Conservation (phyloP, 805 yeast genomes). For the Kazachstania martiniae region DNA sequence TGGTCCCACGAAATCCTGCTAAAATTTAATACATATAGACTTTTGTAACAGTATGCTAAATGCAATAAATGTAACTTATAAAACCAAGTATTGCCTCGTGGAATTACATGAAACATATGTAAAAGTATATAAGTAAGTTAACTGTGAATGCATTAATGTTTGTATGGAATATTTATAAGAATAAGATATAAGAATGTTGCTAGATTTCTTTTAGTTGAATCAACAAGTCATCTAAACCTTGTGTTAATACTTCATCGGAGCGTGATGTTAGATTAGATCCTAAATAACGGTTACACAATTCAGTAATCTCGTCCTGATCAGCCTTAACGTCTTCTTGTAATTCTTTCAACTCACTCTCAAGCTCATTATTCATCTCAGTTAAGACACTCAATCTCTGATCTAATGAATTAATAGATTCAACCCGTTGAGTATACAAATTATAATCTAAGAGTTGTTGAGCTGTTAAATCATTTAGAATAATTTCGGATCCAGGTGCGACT, state of each 20-base stretch:
- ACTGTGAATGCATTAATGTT: too few relatives aligned
- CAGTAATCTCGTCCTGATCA: conserved; percentile 17
- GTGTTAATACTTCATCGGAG: conserved; percentile 16
- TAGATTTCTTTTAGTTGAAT: conserved; percentile 12
- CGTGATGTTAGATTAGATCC: conserved; percentile 1
- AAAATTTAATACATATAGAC: too few relatives aligned
- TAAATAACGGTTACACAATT: too few relatives aligned
- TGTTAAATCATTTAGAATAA: conserved; percentile 14
- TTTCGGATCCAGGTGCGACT: conserved; percentile 1
- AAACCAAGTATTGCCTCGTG: too few relatives aligned
- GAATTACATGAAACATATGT: too few relatives aligned
- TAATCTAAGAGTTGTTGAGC: conserved; percentile 19
- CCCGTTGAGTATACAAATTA: conserved; percentile 16
- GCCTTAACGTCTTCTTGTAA: conserved; percentile 13
- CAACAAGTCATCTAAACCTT: conserved; percentile 22
- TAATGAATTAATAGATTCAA: conserved; percentile 12
- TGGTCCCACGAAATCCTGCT: too few relatives aligned
- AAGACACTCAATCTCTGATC: conserved; percentile 14
- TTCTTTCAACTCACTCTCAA: conserved; percentile 16
- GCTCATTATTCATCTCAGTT: conserved; percentile 12
- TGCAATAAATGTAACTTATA: too few relatives aligned
- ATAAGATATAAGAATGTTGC: too few relatives aligned
- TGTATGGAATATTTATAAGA: too few relatives aligned
- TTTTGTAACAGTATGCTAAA: too few relatives aligned
- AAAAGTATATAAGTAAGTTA: too few relatives aligned